Base-by-base conservation (phyloP, 176 grass and related monocot genomes). In the Ensete glaucum region DNA sequence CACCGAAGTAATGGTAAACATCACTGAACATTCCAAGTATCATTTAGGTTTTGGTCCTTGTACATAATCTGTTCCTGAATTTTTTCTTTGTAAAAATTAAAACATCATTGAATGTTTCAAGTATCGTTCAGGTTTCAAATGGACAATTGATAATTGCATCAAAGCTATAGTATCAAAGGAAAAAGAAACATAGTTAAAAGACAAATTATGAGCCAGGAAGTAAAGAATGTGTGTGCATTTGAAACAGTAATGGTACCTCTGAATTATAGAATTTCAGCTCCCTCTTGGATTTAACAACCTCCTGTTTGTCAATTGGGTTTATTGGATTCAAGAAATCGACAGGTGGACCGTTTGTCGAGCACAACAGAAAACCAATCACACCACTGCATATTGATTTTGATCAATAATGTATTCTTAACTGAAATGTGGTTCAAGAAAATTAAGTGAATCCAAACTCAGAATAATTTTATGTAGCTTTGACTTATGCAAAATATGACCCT, bases 231-330 rank as follows among this genome's bases (percentile, higher is more conserved):
- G n/a, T 19, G 34, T 43, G 34, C 34, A 4, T 43, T 43, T 6
- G 34, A 43, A 4, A 43, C 34, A 6, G 34, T 8, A 49, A 1
- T 19, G 26, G 19, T 65, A 97, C 93, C 88, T 90, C 83, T 52
- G 90, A 90, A 69, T 97, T 97, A 81, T 97, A 97, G 77, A 90
- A 93, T 87, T 81, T 97, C 54, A 93, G 89, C 14, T 97, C 88
- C 62, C 87, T 93, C 82, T 85, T 85, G 73, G 81, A 83, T 43
- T 74, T 77, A 56, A 75, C 84, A 54, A 90, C 81, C 76, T 90
- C 80, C 25, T 89, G 58, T 58, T 85, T 86, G 71, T 97, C 90
- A 78, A 97, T 93, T 83, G 90, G 93, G 79, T 90, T 97, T 79
- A 90, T 81, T 54, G 93, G 93, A 78, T 69, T 83, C 69, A 88